A percentile compares a stretch with the other conserved stretches of the same genome.
These are phyloP conservation scores for Alopecurus myosuroides DNA, from an alignment of 176 grass and related monocot genomes.

Conservation along the genomic window DNA sequence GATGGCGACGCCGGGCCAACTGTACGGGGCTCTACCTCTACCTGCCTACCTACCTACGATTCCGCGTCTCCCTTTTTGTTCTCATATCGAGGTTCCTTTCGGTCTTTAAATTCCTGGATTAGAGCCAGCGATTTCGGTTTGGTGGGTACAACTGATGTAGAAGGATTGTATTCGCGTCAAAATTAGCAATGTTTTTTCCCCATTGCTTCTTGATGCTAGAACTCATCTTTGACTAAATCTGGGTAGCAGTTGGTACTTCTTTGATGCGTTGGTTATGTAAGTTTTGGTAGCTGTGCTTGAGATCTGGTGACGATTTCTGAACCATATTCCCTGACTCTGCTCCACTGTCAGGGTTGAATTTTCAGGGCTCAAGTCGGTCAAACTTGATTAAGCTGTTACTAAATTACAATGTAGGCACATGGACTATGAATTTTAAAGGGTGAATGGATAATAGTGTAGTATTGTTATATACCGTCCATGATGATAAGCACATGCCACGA, in stretches of 20 bases:
- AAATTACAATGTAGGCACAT: background rate
- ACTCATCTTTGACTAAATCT: background rate
- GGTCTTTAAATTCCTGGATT: background rate
- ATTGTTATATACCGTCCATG: background rate
- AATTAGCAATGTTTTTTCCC: background rate
- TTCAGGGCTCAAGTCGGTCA: background rate
- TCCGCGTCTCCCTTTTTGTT: background rate
- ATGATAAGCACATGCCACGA: background rate
- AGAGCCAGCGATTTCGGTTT: background rate
- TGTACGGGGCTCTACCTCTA: constrained; percentile 2
- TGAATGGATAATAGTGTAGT: background rate
- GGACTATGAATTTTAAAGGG: background rate
- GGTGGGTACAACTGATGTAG: background rate
- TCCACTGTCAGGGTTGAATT: constrained; percentile 3
- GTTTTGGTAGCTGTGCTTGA: background rate
- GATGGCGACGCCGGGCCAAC: constrained; percentile 35
- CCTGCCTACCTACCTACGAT: background rate
- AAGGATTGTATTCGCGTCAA: background rate
- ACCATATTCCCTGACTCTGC: background rate
- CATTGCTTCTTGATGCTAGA: background rate
- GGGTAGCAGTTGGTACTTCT: background rate
- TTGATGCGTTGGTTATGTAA: background rate
- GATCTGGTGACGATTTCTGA: constrained; percentile 3
- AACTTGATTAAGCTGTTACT: background rate
- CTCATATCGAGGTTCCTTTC: background rate